A percentile compares a stretch with the other conserved stretches of the same genome.
Conservation (phyloP, 352 stramenopile genomes). For the Phytophthora megakarya region DNA sequence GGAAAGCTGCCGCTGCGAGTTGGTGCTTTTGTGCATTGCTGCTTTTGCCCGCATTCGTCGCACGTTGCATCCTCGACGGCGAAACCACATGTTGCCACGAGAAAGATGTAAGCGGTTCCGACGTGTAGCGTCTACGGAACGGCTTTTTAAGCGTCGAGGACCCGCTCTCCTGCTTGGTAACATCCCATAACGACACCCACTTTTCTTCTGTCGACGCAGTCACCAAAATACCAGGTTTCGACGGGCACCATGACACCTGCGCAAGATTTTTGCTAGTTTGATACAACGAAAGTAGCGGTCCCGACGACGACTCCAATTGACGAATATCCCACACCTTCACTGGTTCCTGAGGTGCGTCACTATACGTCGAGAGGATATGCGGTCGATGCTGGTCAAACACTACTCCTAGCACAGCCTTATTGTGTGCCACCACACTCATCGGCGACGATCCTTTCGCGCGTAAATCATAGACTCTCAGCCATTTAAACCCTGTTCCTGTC, state of each 20-base stretch:
- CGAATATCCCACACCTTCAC: conserved; percentile 90
- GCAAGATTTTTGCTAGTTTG: conserved; percentile 73
- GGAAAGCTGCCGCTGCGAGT: conserved; percentile 62
- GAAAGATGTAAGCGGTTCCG: conserved; percentile 75
- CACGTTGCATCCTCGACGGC: conserved; percentile 21
- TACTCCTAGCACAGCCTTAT: conserved; percentile 83
- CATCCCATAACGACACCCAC: conserved; percentile 86
- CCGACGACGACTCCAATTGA: conserved; percentile 66
- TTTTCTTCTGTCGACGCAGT: conserved; percentile 80
- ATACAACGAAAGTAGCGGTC: conserved; percentile 74
- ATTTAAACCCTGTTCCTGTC: conserved; percentile 88
- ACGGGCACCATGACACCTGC: conserved; percentile 85
- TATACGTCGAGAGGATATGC: conserved; percentile 85
- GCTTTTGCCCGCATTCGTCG: conserved; percentile 28
- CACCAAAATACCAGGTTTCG: conserved; percentile 79
- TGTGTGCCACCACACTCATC: conserved; percentile 83
- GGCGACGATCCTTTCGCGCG: conserved; percentile 59
- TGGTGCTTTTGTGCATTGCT: conserved; percentile 40
- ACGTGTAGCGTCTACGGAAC: conserved; percentile 79
- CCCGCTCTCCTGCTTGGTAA: conserved; percentile 61
- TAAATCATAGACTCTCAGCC: conserved; percentile 86
- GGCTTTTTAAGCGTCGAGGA: conserved; percentile 67
- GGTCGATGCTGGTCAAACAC: conserved; percentile 83
- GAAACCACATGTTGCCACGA: conserved; percentile 75
- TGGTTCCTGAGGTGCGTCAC: conserved; percentile 77